Evolutionary conservation across 768 basidiomycete species (phyloP), one percentile per base, ranked within the genome.

Genomic region (Phanerodontia chrysosporium): DNA sequence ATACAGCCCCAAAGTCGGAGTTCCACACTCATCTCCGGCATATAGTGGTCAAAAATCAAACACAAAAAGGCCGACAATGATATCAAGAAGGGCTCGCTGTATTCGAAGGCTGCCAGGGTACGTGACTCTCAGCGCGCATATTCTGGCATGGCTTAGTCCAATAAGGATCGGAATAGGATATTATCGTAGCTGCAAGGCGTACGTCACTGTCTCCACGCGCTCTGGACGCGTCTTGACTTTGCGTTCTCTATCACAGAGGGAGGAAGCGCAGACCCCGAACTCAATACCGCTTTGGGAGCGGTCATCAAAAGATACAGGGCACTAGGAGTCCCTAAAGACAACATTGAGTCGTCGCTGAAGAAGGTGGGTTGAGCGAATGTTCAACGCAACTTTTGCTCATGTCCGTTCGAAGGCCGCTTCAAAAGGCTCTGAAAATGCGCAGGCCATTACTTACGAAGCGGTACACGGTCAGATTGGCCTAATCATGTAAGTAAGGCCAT

Each of bases 31-130:
- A 48, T 30, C 4, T 42, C 18, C 4, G 5, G 6, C 12, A 12
- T 44, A 10, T 59, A 89, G 87, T 89, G 86, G 87, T 87, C 87
- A 0, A 89, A 89, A 78, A 89, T 89, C 66, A 87, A 87, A 67
- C 80, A 85, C 57, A 81, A 77, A 66, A 89, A 89, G 65, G 87
- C 84, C 18, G 72, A 76, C n/a, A 82, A 78, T 62, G 87, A 89
- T 67, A 74, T 76, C 8, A 80, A 82, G 64, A 86, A 81, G 67
- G 81, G 85, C 54, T 73, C 75, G 45, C 48, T 84, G n/a, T 86
- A 83, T 49, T 75, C 81, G 32, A 84, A 75, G 67, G 79, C 81
- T 16, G 76, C 75, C 58, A 76, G 78, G 58, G 87, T 89, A 69
- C 39, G 84, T 64, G 39, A 14, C 2, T 13, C 46, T 48, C 18